Percentiles rank a stretch among this genome's conserved stretches.
Evolutionary conservation across 495 filamentous ascomycete genomes (phyloP).

Genomic region (Pseudotulostoma volvatum): DNA sequence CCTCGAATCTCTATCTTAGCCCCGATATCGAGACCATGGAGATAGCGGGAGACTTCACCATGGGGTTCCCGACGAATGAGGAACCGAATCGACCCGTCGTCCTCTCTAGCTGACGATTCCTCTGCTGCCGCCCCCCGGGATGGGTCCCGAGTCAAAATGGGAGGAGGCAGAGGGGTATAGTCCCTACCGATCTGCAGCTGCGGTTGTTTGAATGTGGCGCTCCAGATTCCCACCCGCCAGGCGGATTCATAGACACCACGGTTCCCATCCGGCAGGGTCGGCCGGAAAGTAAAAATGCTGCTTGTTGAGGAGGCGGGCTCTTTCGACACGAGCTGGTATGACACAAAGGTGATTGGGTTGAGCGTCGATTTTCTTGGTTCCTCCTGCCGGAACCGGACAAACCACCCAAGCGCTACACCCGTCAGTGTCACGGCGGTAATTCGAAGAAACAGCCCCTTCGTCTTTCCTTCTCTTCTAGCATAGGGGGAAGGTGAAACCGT

Average conservation of each 20-base stretch:
- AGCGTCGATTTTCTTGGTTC: constrained; percentile 14
- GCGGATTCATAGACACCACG: constrained; percentile 29
- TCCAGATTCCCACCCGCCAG: constrained; percentile 55
- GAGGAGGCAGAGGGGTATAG: constrained; percentile 72
- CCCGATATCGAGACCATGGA: constrained; percentile 44
- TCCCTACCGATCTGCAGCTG: constrained; percentile 73
- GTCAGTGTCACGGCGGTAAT: constrained; percentile 18
- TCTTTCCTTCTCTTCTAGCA: no score
- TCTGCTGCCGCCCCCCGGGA: no score
- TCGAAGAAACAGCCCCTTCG: constrained; percentile 18
- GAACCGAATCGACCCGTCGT: constrained; percentile 31
- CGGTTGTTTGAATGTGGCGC: constrained; percentile 85
- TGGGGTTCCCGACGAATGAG: constrained; percentile 37
- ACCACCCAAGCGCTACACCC: constrained; percentile 23
- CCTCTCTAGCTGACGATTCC: no score
- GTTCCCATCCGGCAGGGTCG: constrained; percentile 20
- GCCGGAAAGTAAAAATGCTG: constrained; percentile 55
- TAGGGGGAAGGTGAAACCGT: no score
- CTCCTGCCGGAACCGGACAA: constrained; percentile 18
- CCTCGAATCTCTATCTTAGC: constrained; percentile 59
- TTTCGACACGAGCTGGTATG: constrained; percentile 47
- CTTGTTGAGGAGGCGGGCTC: constrained; percentile 58
- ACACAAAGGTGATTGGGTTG: constrained; percentile 44
- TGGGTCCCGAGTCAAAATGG: constrained; percentile 3
- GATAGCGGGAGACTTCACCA: constrained; percentile 50